phyloP scores from a whole-genome alignment of 202 grass and related monocot species.

The Digitaria exilis region DNA sequence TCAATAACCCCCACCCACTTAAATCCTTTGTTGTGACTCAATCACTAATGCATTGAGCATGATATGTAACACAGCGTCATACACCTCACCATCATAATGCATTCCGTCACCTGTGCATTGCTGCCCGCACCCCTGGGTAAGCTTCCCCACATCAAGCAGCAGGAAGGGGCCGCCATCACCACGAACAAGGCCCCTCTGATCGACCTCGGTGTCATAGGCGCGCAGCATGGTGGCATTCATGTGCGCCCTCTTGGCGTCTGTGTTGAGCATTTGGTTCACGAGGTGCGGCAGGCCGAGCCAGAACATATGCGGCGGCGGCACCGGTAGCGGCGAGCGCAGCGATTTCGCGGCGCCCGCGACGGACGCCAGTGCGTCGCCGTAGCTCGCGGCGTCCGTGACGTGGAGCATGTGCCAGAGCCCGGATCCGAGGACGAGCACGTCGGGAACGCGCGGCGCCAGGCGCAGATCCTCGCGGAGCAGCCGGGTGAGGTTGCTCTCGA shows the following conservation, averaged over 20 bases:
- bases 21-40: slow-evolving; percentile 71
- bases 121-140: slow-evolving; percentile 65
- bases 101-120: slow-evolving; percentile 82
- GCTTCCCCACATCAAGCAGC: slow-evolving; percentile 72
- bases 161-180: slow-evolving; percentile 61
- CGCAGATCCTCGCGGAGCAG: slow-evolving; percentile 70
- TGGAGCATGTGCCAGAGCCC: slow-evolving; percentile 98
- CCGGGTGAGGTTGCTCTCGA: slow-evolving; percentile 66
- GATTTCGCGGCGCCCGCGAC: slow-evolving; percentile 42
- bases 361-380: slow-evolving; percentile 47
- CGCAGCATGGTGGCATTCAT: slow-evolving; percentile 69
- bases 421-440: slow-evolving; percentile 82
- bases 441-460: slow-evolving; percentile 53
- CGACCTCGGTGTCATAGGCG: slow-evolving; percentile 68
- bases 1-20: slow-evolving; percentile 54
- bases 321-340: slow-evolving; percentile 36
- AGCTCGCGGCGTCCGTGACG: slow-evolving; percentile 50
- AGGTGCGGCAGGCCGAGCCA: slow-evolving; percentile 81
- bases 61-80: slow-evolving; percentile 82
- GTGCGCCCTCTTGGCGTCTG: slow-evolving; percentile 71
- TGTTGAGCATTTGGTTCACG: slow-evolving; percentile 82
- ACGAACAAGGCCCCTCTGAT: slow-evolving; percentile 49
- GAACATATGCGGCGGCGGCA: slow-evolving; percentile 70
- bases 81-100: slow-evolving; percentile 76
- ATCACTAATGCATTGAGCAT: slow-evolving; percentile 92